Base-by-base conservation (phyloP, 2,329 filamentous ascomycete species). In the Calonectria montana region DNA sequence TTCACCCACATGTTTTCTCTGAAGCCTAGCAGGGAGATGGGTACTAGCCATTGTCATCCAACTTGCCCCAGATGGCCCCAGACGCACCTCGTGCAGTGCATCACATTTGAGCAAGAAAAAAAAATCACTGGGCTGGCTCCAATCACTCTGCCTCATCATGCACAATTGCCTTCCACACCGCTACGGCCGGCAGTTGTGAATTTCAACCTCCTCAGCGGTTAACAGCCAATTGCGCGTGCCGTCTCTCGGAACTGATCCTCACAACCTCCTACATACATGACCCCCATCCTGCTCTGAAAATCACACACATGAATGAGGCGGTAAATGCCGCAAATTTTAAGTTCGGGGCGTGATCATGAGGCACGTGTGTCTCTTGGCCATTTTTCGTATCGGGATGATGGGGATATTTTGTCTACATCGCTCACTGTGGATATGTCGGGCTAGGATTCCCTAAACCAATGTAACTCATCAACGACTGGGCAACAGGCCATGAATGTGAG, bases 41-140 rank as follows among this genome's bases (percentile, higher is more conserved):
- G 65, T 53, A 53, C 65, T 35, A 62, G 21, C 37, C 15, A 43
- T 29, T 16, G 35, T 29, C 48, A 65, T 63, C 65, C 23, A 53
- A 53, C 43, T 50, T 53, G 59, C 65, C 55, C 65, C 25, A 63
- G 55, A 53, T 53, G 55, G 45, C 47, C 55, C 31, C 35, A 23
- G 31, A 61, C 43, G 25, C 29, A 27, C n/a, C 55, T 48, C 25
- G 27, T 71, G 73, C 71, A 57, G 48, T 65, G 57, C 45, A 29
- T 64, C 47, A 61, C 61, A 41, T 57, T 69, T 66, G 63, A 35
- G 53, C 50, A 53, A 50, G 3, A 50, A 50, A 57, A 57, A 39
- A 41, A 25, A 71, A 59, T n/a, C n/a, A n/a, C 71, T 63, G 65
- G 61, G 64, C 67, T 50, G 57, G 55, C 70, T 61, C 67, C 41